Conservation (phyloP, 495 filamentous ascomycete genomes). For the Cairneyella variabilis region DNA sequence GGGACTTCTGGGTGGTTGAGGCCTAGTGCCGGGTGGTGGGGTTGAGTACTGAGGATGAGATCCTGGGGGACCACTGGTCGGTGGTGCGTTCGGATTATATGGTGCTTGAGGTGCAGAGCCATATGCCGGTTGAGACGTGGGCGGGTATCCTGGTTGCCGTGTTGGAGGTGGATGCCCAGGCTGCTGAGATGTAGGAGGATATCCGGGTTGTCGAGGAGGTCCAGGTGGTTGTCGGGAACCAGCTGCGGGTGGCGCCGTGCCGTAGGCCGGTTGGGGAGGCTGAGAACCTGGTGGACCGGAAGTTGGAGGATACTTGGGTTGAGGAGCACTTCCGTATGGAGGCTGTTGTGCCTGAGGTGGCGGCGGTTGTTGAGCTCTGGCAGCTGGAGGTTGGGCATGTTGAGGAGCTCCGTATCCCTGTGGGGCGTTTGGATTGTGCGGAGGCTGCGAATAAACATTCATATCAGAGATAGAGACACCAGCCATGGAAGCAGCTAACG, state of each 20-base stretch:
- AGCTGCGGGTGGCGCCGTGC: no score
- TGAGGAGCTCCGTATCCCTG: background rate
- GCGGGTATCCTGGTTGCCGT: background rate
- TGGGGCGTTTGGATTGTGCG: background rate
- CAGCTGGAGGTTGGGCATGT: no score
- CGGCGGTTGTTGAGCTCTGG: background rate
- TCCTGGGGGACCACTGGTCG: background rate
- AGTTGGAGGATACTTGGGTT: no score
- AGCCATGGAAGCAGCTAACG: constrained; percentile 2
- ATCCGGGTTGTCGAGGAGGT: no score
- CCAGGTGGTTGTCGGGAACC: no score
- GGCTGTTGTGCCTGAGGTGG: background rate
- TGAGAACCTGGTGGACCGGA: no score
- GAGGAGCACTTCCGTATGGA: no score
- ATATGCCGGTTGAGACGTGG: background rate
- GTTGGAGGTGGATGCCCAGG: background rate
- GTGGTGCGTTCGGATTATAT: background rate
- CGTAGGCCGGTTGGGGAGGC: no score
- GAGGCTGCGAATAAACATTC: background rate
- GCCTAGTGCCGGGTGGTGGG: no score
- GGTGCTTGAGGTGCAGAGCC: background rate
- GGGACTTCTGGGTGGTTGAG: no score
- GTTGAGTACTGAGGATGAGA: no score
- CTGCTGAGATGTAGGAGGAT: no score
- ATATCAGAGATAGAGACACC: constrained; percentile 1